Percentiles rank a stretch among this genome's conserved stretches.
Evolutionary conservation across 495 filamentous ascomycete genomes (phyloP).

Genomic region (Penicillium goetzii): DNA sequence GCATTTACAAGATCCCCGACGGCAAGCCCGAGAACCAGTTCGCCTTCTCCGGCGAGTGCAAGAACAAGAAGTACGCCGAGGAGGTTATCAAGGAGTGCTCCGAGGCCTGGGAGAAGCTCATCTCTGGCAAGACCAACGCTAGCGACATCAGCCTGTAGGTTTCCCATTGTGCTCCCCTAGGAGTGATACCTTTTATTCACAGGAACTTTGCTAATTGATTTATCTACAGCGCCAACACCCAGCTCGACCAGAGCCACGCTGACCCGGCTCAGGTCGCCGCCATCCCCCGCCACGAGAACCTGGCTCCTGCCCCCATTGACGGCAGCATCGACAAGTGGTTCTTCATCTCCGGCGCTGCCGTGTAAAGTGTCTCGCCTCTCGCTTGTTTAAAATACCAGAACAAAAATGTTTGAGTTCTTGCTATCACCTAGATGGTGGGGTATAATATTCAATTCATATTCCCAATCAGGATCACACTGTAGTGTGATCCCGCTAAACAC

Average conservation of each 20-base stretch:
- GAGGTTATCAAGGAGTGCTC: slow-evolving; percentile 94
- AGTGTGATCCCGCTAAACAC: background rate
- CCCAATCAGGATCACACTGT: background rate
- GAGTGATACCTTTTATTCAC: background rate
- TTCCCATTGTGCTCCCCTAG: background rate
- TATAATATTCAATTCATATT: slow-evolving; percentile 17
- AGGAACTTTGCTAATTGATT: slow-evolving; percentile 34
- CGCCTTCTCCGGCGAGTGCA: slow-evolving; percentile 99
- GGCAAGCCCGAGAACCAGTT: slow-evolving; percentile 99
- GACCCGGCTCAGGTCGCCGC: slow-evolving; percentile 65
- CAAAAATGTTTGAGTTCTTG: slow-evolving; percentile 23
- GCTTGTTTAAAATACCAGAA: slow-evolving; percentile 26
- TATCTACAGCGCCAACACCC: slow-evolving; percentile 70
- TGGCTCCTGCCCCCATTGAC: slow-evolving; percentile 87
- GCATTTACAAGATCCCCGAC: slow-evolving; percentile 99
- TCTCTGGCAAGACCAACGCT: slow-evolving; percentile 78
- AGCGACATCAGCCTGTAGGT: slow-evolving; percentile 82
- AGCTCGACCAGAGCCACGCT: slow-evolving; percentile 68
- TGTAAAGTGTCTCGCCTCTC: slow-evolving; percentile 53
- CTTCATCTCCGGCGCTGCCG: slow-evolving; percentile 98
- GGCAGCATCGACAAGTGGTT: slow-evolving; percentile 99
- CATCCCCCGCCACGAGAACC: slow-evolving; percentile 73
- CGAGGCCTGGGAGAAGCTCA: slow-evolving; percentile 95
- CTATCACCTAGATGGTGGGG: slow-evolving; percentile 6
- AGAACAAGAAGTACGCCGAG: slow-evolving; percentile 98